phyloP scores from a whole-genome alignment of 345 rosid species.

The Brassica incana region DNA sequence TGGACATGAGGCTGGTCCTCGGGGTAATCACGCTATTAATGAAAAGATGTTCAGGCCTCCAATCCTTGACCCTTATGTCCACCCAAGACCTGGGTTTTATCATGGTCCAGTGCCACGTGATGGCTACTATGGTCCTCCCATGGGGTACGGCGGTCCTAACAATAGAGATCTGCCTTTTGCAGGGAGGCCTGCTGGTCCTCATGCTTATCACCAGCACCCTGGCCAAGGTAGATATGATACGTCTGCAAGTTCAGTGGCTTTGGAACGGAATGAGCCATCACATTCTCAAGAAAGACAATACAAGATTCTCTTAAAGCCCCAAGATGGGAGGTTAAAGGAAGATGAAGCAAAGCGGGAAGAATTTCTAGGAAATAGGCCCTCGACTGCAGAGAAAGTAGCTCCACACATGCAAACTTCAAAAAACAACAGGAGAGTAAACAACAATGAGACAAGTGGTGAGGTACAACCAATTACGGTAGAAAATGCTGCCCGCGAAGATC shows the following conservation, averaged over 20 bases:
- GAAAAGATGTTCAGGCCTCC: constrained; percentile 81
- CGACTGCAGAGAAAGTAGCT: constrained; percentile 46
- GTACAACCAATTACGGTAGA: constrained; percentile 41
- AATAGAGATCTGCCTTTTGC: constrained; percentile 72
- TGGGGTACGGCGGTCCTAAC: constrained; percentile 66
- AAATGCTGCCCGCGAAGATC: constrained; percentile 48
- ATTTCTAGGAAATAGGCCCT: constrained; percentile 26
- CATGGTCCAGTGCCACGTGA: constrained; percentile 74
- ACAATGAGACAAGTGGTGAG: constrained; percentile 42
- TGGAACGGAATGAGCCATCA: constrained; percentile 56
- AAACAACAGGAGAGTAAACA: constrained; percentile 50
- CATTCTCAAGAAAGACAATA: constrained; percentile 59
- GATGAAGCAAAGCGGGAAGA: constrained; percentile 60
- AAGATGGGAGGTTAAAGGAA: constrained; percentile 62
- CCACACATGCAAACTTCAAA: constrained; percentile 46
- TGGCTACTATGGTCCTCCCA: constrained; percentile 80
- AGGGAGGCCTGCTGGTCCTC: constrained; percentile 70
- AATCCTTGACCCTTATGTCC: constrained; percentile 70
- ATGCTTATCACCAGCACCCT: constrained; percentile 50
- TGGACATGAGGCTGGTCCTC: constrained; percentile 46
- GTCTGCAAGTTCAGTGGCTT: constrained; percentile 43
- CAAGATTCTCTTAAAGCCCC: constrained; percentile 79
- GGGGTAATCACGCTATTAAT: constrained; percentile 66
- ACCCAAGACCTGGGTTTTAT: constrained; percentile 84
- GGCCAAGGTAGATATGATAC: constrained; percentile 65